Conservation (phyloP, 2,329 filamentous ascomycete species). For the Calcarisporium arbuscula region DNA sequence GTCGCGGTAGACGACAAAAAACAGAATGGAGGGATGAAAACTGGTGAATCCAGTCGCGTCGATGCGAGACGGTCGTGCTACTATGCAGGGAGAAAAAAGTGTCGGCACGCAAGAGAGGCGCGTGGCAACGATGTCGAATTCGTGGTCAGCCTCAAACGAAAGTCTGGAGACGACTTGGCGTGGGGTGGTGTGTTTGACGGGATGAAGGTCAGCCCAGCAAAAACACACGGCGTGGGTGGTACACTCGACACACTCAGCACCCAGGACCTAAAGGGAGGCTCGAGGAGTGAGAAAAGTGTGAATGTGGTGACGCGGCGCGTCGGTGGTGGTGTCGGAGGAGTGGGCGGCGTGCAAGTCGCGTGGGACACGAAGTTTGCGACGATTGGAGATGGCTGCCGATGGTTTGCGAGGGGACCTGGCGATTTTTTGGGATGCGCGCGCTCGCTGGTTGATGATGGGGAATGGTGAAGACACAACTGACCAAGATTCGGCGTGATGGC, state of each 20-base stretch:
- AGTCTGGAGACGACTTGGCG: too few relatives aligned
- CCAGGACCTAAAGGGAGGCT: constrained; percentile 8
- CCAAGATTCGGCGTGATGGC: constrained; percentile 45
- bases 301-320: constrained; percentile 34
- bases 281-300: constrained; percentile 34
- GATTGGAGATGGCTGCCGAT: constrained; percentile 52
- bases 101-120: too few relatives aligned
- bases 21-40: constrained; percentile 8
- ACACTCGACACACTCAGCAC: constrained; percentile 6
- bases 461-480: constrained; percentile 46
- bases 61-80: too few relatives aligned
- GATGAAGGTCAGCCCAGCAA: too few relatives aligned
- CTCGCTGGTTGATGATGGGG: constrained; percentile 44
- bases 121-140: too few relatives aligned
- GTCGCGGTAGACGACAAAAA: too few relatives aligned
- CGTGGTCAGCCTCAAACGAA: too few relatives aligned
- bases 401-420: constrained; percentile 52
- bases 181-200: too few relatives aligned
- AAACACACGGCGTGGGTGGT: too few relatives aligned
- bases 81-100: too few relatives aligned
- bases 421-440: constrained; percentile 58
- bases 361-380: constrained; percentile 46
- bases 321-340: constrained; percentile 33
- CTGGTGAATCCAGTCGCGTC: too few relatives aligned
- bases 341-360: constrained; percentile 44